Conservation (phyloP, 192 early-diverging fungal species). For the Coemansia sp. region DNA sequence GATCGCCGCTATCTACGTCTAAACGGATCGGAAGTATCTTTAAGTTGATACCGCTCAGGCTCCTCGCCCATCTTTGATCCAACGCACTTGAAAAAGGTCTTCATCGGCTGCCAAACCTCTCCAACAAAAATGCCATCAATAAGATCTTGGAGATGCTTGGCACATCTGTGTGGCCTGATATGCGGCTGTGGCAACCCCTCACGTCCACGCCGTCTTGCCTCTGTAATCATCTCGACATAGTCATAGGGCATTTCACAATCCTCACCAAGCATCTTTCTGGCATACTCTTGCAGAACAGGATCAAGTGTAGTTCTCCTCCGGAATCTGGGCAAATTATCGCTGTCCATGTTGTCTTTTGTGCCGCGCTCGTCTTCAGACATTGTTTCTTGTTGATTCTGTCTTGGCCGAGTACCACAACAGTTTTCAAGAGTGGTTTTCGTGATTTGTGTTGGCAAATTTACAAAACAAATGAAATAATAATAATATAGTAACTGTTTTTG, state of each 20-base stretch:
- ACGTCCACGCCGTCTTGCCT: constrained; percentile 43
- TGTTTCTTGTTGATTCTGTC: not conserved
- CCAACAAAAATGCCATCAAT: constrained; percentile 41
- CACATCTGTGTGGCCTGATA: constrained; percentile 47
- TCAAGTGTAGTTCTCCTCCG: not conserved
- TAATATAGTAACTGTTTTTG: too few relatives aligned
- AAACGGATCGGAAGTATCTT: constrained; percentile 20
- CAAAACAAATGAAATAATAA: not conserved
- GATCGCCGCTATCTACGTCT: constrained; percentile 9
- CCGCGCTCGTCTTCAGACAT: not conserved
- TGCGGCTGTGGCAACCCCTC: constrained; percentile 46
- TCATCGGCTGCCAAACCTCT: constrained; percentile 32
- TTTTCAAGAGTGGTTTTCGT: not conserved
- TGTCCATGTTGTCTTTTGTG: not conserved
- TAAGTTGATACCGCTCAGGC: constrained; percentile 46
- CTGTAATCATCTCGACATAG: constrained; percentile 34
- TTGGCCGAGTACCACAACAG: not conserved
- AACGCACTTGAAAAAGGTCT: constrained; percentile 42
- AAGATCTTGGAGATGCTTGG: constrained; percentile 52
- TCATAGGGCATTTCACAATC: constrained; percentile 38
- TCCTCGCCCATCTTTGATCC: constrained; percentile 44
- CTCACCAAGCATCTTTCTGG: constrained; percentile 44
- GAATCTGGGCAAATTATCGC: not conserved
- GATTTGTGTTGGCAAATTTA: not conserved
- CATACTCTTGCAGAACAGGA: constrained; percentile 41